phyloP scores from a whole-genome alignment of 257 asterid genomes.

The Rehmannia glutinosa region DNA sequence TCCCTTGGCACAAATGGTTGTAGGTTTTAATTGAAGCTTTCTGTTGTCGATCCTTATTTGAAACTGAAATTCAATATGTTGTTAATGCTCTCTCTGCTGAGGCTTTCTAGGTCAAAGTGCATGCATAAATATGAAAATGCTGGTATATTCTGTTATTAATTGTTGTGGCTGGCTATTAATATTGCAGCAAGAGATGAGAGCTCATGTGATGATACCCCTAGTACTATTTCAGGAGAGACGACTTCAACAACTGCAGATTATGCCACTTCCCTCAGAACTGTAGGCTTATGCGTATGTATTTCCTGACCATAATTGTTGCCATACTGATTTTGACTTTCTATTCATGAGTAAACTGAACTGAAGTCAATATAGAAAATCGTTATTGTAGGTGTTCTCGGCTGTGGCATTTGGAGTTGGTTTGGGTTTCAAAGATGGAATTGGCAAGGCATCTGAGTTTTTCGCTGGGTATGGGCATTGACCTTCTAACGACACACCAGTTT shows the following conservation, averaged over 20 bases:
- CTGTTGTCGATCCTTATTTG: background rate
- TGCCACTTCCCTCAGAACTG: slow-evolving; percentile 68
- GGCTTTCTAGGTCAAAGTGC: slow-evolving; percentile 8
- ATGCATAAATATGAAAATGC: background rate
- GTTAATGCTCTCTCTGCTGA: background rate
- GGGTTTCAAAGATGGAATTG: slow-evolving; percentile 78
- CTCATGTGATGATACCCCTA: slow-evolving; percentile 32
- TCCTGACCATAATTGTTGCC: background rate
- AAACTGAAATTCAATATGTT: background rate
- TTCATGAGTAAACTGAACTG: slow-evolving; percentile 32
- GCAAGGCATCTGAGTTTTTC: slow-evolving; percentile 85
- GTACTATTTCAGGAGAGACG: slow-evolving; percentile 33
- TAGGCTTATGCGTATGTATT: slow-evolving; percentile 77
- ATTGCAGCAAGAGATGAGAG: slow-evolving; percentile 36
- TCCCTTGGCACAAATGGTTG: background rate
- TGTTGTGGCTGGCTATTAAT: slow-evolving; percentile 18
- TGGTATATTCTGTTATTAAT: background rate
- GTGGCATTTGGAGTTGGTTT: slow-evolving; percentile 89
- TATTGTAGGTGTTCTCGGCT: slow-evolving; percentile 82
- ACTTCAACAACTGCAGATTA: slow-evolving; percentile 32
- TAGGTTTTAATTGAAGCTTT: background rate
- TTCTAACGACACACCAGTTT: background rate
- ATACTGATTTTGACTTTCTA: slow-evolving; percentile 2
- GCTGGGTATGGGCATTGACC: slow-evolving; percentile 69
- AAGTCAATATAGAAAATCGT: slow-evolving; percentile 45